Percentiles rank a stretch among this genome's conserved stretches.
These are phyloP conservation scores for Rhizoclosmatium globosum DNA, from an alignment of 192 early-diverging fungal genomes.

Conservation along the genomic window DNA sequence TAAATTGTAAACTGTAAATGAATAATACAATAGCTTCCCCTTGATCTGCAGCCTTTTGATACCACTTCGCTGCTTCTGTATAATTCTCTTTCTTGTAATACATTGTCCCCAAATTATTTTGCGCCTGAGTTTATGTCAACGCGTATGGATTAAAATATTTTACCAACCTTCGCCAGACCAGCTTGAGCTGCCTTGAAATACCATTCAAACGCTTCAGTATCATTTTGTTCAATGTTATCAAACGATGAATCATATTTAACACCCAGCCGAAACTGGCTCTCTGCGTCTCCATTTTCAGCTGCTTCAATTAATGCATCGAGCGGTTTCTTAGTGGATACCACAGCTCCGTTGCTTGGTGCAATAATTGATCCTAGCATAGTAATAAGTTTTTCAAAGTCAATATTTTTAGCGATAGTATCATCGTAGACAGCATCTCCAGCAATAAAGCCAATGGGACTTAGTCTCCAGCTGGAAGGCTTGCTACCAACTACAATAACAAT, in stretches of 20 bases:
- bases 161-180: neutral
- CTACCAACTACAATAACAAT: slow-evolving; percentile 25
- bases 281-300: neutral
- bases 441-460: neutral
- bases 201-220: neutral
- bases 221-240: neutral
- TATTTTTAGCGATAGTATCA: neutral
- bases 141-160: neutral
- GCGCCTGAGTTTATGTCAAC: too few species aligned
- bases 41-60: neutral
- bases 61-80: neutral
- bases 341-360: too few species aligned
- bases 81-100: neutral
- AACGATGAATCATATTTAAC: neutral
- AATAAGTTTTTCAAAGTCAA: neutral
- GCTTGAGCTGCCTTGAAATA: neutral
- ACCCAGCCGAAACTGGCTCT: neutral
- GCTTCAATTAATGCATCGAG: neutral
- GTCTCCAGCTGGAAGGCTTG: neutral
- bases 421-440: neutral
- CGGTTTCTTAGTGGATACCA: neutral
- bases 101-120: neutral
- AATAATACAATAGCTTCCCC: neutral
- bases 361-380: neutral
- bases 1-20: neutral